These are phyloP conservation scores for Nothophaeocryptopus gaeumannii DNA, from an alignment of 2,329 filamentous ascomycete genomes.

Conservation along the genomic window DNA sequence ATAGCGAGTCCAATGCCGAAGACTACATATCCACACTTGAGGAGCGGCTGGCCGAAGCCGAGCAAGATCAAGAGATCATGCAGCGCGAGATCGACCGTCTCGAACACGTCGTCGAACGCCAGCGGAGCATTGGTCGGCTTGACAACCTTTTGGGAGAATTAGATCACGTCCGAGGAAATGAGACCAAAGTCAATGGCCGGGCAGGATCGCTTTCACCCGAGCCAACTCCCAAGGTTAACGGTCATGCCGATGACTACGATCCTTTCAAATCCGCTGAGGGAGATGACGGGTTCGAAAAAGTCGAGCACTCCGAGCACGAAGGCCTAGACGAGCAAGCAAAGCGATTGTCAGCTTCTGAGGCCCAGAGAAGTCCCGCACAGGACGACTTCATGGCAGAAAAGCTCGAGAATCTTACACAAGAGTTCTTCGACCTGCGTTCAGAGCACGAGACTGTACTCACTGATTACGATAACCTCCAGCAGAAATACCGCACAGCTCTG, in stretches of 20 bases:
- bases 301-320: conserved; percentile 16
- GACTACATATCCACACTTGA: conserved; percentile 97
- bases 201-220: conserved; percentile 8
- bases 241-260: conserved; percentile 26
- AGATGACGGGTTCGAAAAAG: conserved; percentile 21
- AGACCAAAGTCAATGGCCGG: conserved; percentile 19
- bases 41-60: conserved; percentile 89
- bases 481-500: conserved; percentile 88
- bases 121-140: conserved; percentile 89
- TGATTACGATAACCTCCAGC: conserved; percentile 73
- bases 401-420: conserved; percentile 84
- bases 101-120: conserved; percentile 91
- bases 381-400: conserved; percentile 87
- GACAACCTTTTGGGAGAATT: conserved; percentile 90
- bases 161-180: conserved; percentile 47
- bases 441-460: conserved; percentile 82
- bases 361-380: conserved; percentile 70
- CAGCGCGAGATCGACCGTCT: conserved; percentile 91
- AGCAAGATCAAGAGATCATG: conserved; percentile 95
- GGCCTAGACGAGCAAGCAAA: conserved; percentile 13
- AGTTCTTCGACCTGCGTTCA: conserved; percentile 83
- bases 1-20: conserved; percentile 86
- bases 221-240: conserved; percentile 19
- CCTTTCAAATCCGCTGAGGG: conserved; percentile 21
- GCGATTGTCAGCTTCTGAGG: conserved; percentile 22